Evolutionary conservation across 1,284 basidiomycete genomes (phyloP).

Genomic region (Heterobasidion parviporum): DNA sequence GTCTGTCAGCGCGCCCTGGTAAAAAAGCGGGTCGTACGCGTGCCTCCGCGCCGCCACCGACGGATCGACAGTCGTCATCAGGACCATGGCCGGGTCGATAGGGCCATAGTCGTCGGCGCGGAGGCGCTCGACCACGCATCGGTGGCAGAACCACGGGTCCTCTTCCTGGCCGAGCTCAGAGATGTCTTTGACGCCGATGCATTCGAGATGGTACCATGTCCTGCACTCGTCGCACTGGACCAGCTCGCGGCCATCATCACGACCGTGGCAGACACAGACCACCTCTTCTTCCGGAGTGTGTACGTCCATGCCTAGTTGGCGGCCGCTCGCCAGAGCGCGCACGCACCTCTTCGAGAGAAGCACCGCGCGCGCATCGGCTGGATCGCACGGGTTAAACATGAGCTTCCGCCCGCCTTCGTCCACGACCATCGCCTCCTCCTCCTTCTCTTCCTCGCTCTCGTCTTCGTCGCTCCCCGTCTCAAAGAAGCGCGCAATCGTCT

Average conservation of each 20-base stretch:
- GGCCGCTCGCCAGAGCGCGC: constrained; percentile 45
- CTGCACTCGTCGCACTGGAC: constrained; percentile 73
- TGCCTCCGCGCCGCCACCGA: constrained; percentile 21
- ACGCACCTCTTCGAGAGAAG: constrained; percentile 62
- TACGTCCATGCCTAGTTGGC: constrained; percentile 13
- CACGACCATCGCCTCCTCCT: constrained; percentile 21
- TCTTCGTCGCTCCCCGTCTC: constrained; percentile 53
- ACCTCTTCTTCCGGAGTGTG: constrained; percentile 25
- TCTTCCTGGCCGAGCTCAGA: constrained; percentile 64
- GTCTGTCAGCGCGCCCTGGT: constrained; percentile 2
- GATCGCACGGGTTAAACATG: constrained; percentile 46
- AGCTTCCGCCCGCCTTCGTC: constrained; percentile 21
- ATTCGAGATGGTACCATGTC: constrained; percentile 70
- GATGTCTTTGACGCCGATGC: constrained; percentile 57
- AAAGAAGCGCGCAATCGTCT: constrained; percentile 49
- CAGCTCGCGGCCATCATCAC: constrained; percentile 56
- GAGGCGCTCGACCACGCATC: constrained; percentile 29
- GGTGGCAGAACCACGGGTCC: constrained; percentile 65
- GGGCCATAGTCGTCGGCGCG: not conserved
- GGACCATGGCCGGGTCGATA: too few species aligned
- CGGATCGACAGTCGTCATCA: constrained; percentile 24
- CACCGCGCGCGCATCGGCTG: constrained; percentile 64
- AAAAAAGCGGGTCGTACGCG: constrained; percentile 10
- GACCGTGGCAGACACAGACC: constrained; percentile 58
- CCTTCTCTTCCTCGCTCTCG: constrained; percentile 28